Percentiles rank a stretch among this genome's conserved stretches.
Evolutionary conservation across 2,329 filamentous ascomycete genomes (phyloP).

Genomic region (Pseudohalonectria lignicola): DNA sequence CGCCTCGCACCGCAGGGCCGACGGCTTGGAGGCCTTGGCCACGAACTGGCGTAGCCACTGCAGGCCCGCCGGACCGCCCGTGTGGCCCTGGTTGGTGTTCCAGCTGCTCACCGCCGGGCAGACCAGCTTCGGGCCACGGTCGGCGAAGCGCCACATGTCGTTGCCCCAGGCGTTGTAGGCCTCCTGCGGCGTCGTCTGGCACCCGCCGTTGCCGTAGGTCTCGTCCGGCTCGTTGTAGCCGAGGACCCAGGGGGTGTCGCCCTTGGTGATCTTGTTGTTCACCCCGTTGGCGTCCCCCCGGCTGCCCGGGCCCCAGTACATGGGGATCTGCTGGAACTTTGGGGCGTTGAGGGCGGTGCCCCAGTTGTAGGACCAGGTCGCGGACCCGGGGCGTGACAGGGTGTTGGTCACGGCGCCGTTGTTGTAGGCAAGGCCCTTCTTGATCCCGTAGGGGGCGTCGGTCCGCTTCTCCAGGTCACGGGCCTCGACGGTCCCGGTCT

Average conservation of each 20-base stretch:
- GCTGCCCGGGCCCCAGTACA: conserved; percentile 4
- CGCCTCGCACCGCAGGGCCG: conserved; percentile 5
- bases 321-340: conserved; percentile 8
- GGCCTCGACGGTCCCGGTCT: too few relatives aligned
- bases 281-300: conserved; percentile 1
- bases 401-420: conserved; percentile 2
- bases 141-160: conserved; percentile 6
- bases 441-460: conserved; percentile 7
- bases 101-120: conserved; percentile 8
- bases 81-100: conserved; percentile 5
- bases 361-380: conserved; percentile 9
- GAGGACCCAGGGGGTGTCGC: conserved; percentile 6
- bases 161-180: conserved; percentile 6
- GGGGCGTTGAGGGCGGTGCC: conserved; percentile 2
- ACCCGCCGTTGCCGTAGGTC: conserved; percentile 3
- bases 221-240: conserved; percentile 11
- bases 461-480: too few relatives aligned
- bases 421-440: conserved; percentile 8
- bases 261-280: conserved; percentile 3
- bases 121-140: conserved; percentile 6
- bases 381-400: conserved; percentile 4
- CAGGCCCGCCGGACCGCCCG: conserved; percentile 5
- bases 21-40: conserved; percentile 1
- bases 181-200: conserved; percentile 1
- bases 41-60: conserved; percentile 7